phyloP scores from a whole-genome alignment of 495 filamentous ascomycete genomes.

The Xylona heveae region DNA sequence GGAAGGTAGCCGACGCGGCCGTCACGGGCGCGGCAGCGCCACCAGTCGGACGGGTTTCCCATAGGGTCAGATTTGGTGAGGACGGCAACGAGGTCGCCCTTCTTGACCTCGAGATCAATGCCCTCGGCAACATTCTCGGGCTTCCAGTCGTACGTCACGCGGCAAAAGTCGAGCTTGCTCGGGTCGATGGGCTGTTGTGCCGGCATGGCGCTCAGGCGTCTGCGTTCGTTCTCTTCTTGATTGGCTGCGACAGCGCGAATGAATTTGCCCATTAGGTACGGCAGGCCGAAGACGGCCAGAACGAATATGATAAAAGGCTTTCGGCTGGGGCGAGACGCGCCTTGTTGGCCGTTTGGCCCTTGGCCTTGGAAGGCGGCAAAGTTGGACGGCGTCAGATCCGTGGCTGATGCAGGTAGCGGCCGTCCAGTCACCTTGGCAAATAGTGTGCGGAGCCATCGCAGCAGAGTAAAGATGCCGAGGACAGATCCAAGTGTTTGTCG shows the following conservation, averaged over 20 bases:
- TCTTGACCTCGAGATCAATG: constrained; percentile 77
- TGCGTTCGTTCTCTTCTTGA: constrained; percentile 60
- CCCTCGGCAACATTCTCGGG: constrained; percentile 42
- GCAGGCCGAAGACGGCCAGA: constrained; percentile 79
- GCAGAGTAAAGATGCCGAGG: constrained; percentile 83
- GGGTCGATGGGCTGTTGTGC: constrained; percentile 43
- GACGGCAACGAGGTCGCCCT: constrained; percentile 89
- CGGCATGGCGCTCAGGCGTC: constrained; percentile 28
- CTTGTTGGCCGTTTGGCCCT: constrained; percentile 26
- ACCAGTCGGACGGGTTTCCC: constrained; percentile 89
- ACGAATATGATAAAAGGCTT: constrained; percentile 96
- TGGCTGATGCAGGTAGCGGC: constrained; percentile 68
- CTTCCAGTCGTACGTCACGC: constrained; percentile 80
- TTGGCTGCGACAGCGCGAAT: constrained; percentile 64
- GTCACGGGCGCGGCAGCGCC: constrained; percentile 85
- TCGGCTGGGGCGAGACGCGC: constrained; percentile 51
- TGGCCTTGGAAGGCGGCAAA: constrained; percentile 76
- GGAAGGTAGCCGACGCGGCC: constrained; percentile 83
- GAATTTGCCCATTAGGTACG: constrained; percentile 87
- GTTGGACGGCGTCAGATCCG: constrained; percentile 64
- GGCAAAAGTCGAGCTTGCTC: constrained; percentile 81
- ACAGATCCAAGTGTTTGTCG: constrained; percentile 89
- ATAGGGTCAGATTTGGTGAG: constrained; percentile 81
- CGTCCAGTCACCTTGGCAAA: constrained; percentile 89
- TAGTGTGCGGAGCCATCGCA: constrained; percentile 80